Evolutionary conservation across 2,329 filamentous ascomycete species (phyloP), one percentile per base, ranked within the genome.

Genomic region (Fusarium floridanum): DNA sequence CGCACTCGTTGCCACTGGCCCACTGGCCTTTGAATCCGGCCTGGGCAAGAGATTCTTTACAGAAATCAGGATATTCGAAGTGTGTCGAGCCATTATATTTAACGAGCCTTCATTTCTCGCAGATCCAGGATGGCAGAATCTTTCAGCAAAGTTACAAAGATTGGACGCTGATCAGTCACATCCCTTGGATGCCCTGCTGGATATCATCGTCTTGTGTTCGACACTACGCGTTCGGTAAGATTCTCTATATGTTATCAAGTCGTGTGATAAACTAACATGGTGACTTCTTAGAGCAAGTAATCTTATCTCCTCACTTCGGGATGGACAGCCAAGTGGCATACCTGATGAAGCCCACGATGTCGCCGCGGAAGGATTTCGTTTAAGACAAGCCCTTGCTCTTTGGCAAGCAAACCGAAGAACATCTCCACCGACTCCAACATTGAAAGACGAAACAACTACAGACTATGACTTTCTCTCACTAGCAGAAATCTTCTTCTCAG

Each of bases 1-100:
- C 1, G 81, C 82, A 0, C 69, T 83, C 1, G 64, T 81, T 3
- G 80, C 81, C 0, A 75, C 67, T 4, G 82, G 82, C 0, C 80
- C 82, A 16, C 27, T 61, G 17, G 50, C 70, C 2, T 82, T 78
- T 34, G 32, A 39, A 3, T 70, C 77, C 5, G 77, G 75, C 2
- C 62, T 66, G 8, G 80, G 78, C 3, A 71, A 61, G 3, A 64
- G 72, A 0, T 82, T 83, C 53, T 83, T 83, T 1, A 59, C 74
- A 0, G 81, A 83, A 22, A 76, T 80, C 1, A 77, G 75, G 7
- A 74, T 81, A 1, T 82, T 83, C 5, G 81, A 83, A 43, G 77
- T 80, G 20, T 82, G 80, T 20, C 62, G 81, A 3, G 76, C 81
- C 0, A 80, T 82, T 6, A 74, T 83, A 0, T 82, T 80, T 22